Percentiles rank a stretch among this genome's conserved stretches.
Conservation (phyloP, 805 yeast genomes). For the Candida nanaspora region DNA sequence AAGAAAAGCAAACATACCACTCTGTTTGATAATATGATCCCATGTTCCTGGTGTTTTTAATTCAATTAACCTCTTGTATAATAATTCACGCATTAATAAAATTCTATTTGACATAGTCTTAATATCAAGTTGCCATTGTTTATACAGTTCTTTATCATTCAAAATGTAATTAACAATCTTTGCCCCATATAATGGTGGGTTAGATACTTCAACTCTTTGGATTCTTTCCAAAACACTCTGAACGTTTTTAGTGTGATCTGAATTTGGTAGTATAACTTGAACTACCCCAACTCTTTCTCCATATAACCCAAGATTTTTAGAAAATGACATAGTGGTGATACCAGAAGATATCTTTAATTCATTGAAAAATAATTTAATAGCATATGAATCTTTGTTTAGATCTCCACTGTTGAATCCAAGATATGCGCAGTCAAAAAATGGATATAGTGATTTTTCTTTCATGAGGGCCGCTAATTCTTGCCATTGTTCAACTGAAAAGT, state of each 20-base stretch:
- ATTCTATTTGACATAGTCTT: constrained; percentile 64
- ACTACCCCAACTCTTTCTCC: constrained; percentile 43
- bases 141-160: constrained; percentile 42
- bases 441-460: constrained; percentile 30
- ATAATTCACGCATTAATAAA: constrained; percentile 50
- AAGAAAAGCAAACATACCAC: constrained; percentile 87
- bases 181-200: constrained; percentile 88
- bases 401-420: constrained; percentile 42
- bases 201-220: constrained; percentile 75
- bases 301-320: constrained; percentile 41
- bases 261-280: constrained; percentile 21
- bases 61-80: constrained; percentile 47
- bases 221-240: constrained; percentile 53
- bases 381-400: constrained; percentile 36
- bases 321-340: constrained; percentile 41
- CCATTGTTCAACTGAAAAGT: constrained; percentile 36
- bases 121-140: constrained; percentile 70
- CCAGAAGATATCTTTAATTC: constrained; percentile 30
- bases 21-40: constrained; percentile 72
- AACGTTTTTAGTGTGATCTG: constrained; percentile 35
- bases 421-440: constrained; percentile 43
- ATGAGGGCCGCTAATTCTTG: constrained; percentile 35
- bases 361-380: constrained; percentile 28
- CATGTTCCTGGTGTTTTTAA: constrained; percentile 51
- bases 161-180: constrained; percentile 70